These are phyloP conservation scores for Vaccinium myrtillus DNA, from an alignment of 148 eudicot species.

Conservation along the genomic window DNA sequence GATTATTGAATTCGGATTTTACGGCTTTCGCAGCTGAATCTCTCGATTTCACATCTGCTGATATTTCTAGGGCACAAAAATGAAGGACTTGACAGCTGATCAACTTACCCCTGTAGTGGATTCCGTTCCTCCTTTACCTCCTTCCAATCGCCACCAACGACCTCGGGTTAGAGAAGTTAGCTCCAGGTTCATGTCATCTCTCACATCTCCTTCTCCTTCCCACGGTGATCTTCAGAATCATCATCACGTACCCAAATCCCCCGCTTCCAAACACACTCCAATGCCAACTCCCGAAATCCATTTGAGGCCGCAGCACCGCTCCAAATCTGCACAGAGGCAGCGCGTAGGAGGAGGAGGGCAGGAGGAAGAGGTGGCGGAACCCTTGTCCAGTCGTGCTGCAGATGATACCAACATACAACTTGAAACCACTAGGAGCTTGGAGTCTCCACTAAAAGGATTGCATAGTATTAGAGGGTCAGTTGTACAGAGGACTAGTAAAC, in stretches of 20 bases:
- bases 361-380: constrained; percentile 21
- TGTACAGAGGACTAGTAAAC: constrained; percentile 29
- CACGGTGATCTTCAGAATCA: constrained; percentile 23
- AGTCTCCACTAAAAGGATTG: constrained; percentile 29
- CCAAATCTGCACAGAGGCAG: constrained; percentile 45
- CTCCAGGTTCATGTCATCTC: constrained; percentile 80
- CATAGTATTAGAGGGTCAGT: constrained; percentile 1
- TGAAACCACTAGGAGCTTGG: constrained; percentile 34
- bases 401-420: constrained; percentile 41
- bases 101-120: not conserved
- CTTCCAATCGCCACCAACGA: constrained; percentile 60
- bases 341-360: constrained; percentile 5
- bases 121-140: constrained; percentile 21
- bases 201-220: constrained; percentile 30
- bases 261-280: constrained; percentile 13
- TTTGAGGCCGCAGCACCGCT: constrained; percentile 21
- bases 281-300: constrained; percentile 35
- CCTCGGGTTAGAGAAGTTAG: constrained; percentile 84
- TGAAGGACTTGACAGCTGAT: not conserved
- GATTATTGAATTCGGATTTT: not conserved
- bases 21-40: not conserved
- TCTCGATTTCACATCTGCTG: not conserved
- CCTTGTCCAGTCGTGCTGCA: not conserved
- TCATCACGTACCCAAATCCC: constrained; percentile 15
- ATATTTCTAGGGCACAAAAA: not conserved